Base-by-base conservation (phyloP, 2,329 filamentous ascomycete species). In the Xylariaceae sp. region DNA sequence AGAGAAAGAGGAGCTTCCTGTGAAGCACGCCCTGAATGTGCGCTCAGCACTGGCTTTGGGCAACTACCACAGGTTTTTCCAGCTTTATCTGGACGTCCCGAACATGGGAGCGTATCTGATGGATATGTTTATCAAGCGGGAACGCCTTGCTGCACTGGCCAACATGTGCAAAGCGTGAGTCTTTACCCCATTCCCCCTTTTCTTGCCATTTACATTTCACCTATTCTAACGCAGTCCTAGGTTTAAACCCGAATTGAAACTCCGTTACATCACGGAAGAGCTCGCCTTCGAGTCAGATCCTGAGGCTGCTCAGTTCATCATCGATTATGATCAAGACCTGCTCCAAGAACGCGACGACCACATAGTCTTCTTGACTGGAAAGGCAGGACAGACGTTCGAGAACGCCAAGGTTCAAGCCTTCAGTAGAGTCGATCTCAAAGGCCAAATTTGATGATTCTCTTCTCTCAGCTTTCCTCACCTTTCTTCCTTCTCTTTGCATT, bases 31-130 rank as follows among this genome's bases (percentile, higher is more conserved):
- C 45, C 79, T 99, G 69, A 84, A 89, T 68, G 92, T 97, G 64
- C 90, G 94, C 69, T 96, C 93, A 56, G 90, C 94, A 53, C 79
- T 97, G 71, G 93, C 94, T 55, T 80, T 95, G 73, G 92, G 92
- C 69, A 97, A 97, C 77, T 97, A 97, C 75, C 93, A 99, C 78
- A 93, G 86, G 74, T 97, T 99, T 76, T 97, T 99, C 83, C 89
- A 90, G 78, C 84, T 99, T 50, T 99, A 97, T 75, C 85, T 95
- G 67, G 88, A 93, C 73, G 92, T 92, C 23, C 92, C 92, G 54
- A 95, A 96, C 71, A 96, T 99, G 92, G 93, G 94, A 63, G 92
- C 89, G 68, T 97, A 97, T 76, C 84, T 99, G 55, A 96, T 99
- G 90, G 94, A 99, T 79, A 97, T 96, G 90, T 97, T 99, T 79